Evolutionary conservation across 768 basidiomycete species (phyloP), one percentile per base, ranked within the genome.

Genomic region (Nidula microcarpa): DNA sequence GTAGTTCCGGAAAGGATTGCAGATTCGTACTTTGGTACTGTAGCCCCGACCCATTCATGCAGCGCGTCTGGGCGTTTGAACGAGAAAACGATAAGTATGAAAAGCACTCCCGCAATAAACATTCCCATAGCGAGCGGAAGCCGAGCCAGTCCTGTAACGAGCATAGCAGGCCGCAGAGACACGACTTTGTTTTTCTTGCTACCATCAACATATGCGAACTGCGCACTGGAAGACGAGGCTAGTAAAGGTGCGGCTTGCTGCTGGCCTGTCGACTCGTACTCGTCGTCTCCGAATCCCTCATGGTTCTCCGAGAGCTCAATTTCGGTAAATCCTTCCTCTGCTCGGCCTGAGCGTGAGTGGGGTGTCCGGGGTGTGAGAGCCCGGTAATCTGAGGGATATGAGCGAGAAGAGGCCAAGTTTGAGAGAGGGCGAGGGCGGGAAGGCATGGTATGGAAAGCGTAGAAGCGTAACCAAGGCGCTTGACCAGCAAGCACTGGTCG

Each of bases 291-390:
- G 71, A 65, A 49, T 74, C 71, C 56, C 53, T 60, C 61, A 3
- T 60, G 64, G 23, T 70, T 46, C 32, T 77, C 69, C 17, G 76
- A 68, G 11, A 80, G 69, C 53, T 82, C 81, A n/a, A 72, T 60
- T 45, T 76, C 76, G 7, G 74, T 73, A 62, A 76, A 74, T 7
- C 72, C 78, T 61, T 82, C 80, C 61, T 85, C 81, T 47, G 76
- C 75, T 61, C 75, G 74, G 47, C 81, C 84, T 41, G 81, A 74
- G 56, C 80, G 80, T 35, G 81, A 81, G 65, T 80, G 84, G 49
- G 85, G 84, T 32, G 85, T 86, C 52, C 85, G 73, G 2, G 85
- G 85, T 14, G 82, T 85, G 32, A 80, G 65, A 17, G 56, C 46
- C 52, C 67, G 73, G 52, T 73, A 64, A 47, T 75, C 70, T 44